Evolutionary conservation across 2,329 filamentous ascomycete genomes (phyloP), one percentile per base, ranked within the genome.

Genomic region (Hypocrella siamensis): DNA sequence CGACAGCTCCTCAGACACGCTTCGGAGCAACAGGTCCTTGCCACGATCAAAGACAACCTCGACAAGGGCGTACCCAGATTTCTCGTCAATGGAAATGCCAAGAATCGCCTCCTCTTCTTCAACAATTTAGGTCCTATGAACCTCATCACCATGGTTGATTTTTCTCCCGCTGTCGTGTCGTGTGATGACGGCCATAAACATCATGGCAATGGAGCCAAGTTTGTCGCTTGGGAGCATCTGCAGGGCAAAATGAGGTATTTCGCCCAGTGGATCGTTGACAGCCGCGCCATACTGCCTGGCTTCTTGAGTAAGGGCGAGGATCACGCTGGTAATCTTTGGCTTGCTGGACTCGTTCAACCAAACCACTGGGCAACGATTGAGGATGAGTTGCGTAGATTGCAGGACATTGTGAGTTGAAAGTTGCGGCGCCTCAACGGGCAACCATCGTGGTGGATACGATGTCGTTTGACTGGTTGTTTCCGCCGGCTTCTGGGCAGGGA

Each of bases 61-160:
- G 7, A 12, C 9, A 28, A 17, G 17, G 27, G 4, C 15, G 17
- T 7, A 16, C 14, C 17, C 27, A 7, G n/a, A 8, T 17, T 4
- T 17, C 27, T 16, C 15, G 8, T 28, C 9, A 10, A 16, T 15
- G 27, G 27, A 9, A 16, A 28, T 6, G 6, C 27, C 6, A 10
- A 8, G 16, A 6, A n/a, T 8, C 14, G 16, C 14, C 5, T 17
- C 7, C 17, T 28, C 8, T 7, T 9, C 2, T 16, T 17, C 27
- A 28, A 28, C 17, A 28, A 28, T 17, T 16, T 28, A n/a, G 17
- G 27, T 16, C 27, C 27, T 7, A 28, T 28, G 27, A 28, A 28
- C 7, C 27, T 28, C 17, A 28, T 17, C 5, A 17, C 14, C 6
- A n/a, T 7, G 6, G 27, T 28, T 10, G 27, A 28, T 10, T 28